Conservation (phyloP, 768 basidiomycete genomes). For the Naganishia vishniacii region DNA sequence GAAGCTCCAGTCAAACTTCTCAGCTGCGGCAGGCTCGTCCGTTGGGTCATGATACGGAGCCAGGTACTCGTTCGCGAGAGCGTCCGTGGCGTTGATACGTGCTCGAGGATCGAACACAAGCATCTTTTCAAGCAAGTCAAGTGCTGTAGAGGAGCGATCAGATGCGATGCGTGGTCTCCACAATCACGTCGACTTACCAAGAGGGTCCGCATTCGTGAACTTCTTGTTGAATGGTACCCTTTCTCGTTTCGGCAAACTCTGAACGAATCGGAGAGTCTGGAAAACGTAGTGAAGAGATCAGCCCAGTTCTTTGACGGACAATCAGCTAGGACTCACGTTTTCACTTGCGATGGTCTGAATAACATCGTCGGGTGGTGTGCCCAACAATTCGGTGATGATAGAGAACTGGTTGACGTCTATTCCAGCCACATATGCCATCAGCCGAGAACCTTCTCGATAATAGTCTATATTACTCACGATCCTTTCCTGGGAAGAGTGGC, state of each 20-base stretch:
- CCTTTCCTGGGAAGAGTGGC: conserved; percentile 97
- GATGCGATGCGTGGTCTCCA: neutral
- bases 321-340: no score
- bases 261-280: conserved; percentile 96
- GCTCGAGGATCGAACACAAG: conserved; percentile 96
- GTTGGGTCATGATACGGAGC: conserved; percentile 97
- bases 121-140: conserved; percentile 97
- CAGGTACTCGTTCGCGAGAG: conserved; percentile 87
- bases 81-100: conserved; percentile 87
- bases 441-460: neutral
- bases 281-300: no score
- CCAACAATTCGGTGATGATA: conserved; percentile 95
- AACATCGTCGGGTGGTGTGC: conserved; percentile 99
- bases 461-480: conserved; percentile 63
- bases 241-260: conserved; percentile 90
- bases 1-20: conserved; percentile 99
- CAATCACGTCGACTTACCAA: conserved; percentile 57
- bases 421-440: neutral
- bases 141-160: conserved; percentile 54
- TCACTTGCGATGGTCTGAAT: conserved; percentile 97
- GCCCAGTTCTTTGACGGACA: no score
- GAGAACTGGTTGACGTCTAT: conserved; percentile 99
- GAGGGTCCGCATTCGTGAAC: conserved; percentile 76
- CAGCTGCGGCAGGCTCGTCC: conserved; percentile 87
- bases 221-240: conserved; percentile 93